A percentile compares a stretch with the other conserved stretches of the same genome.
Evolutionary conservation across 352 stramenopile genomes (phyloP).

Genomic region (Phytophthora rubi): DNA sequence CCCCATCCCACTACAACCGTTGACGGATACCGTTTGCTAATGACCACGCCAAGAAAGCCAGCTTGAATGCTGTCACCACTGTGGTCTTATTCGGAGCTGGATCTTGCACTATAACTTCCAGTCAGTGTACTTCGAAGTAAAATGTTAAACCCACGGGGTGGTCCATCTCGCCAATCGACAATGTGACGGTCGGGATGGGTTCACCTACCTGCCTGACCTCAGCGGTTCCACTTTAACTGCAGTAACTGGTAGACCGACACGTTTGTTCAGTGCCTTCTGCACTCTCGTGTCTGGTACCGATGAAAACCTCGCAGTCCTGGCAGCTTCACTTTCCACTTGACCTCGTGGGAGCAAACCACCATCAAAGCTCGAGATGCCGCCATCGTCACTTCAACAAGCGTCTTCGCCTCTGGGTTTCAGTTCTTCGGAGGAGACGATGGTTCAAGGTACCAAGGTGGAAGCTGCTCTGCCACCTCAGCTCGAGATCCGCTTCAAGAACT

Average conservation of each 20-base stretch:
- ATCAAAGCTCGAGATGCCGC: background rate
- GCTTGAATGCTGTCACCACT: too few species aligned
- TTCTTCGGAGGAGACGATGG: too few species aligned
- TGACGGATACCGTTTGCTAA: too few species aligned
- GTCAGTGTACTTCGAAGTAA: too few species aligned
- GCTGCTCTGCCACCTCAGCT: slow-evolving; percentile 5
- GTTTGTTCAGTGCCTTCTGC: background rate
- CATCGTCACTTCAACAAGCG: too few species aligned
- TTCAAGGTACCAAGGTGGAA: too few species aligned
- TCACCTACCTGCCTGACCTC: slow-evolving; percentile 2
- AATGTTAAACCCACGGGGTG: too few species aligned
- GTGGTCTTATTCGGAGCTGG: too few species aligned
- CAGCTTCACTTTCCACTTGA: slow-evolving; percentile 19
- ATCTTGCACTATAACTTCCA: too few species aligned
- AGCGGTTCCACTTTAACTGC: background rate
- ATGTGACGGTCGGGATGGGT: slow-evolving; percentile 7
- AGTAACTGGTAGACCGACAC: background rate
- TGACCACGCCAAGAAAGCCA: too few species aligned
- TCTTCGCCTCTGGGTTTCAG: too few species aligned
- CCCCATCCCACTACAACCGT: background rate
- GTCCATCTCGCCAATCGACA: slow-evolving; percentile 20
- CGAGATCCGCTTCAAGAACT: slow-evolving; percentile 33
- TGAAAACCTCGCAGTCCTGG: background rate
- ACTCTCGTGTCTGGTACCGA: background rate
- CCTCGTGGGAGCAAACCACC: background rate